These are phyloP conservation scores for Ophiocordyceps australis DNA, from an alignment of 2,329 filamentous ascomycete species.

Conservation along the genomic window DNA sequence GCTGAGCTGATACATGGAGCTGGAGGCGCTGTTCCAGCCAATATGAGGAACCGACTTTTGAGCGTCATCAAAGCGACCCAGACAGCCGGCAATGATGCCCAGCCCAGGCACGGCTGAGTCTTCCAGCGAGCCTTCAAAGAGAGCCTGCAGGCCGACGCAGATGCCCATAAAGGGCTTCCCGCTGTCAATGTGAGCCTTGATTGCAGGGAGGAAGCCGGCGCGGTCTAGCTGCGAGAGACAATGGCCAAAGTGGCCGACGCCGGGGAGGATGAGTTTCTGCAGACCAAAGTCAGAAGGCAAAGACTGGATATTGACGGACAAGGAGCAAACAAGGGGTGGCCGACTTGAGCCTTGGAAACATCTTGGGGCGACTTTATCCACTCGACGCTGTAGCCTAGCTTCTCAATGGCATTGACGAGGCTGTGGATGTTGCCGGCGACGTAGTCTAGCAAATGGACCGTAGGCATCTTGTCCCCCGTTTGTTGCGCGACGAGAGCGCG, in stretches of 20 bases:
- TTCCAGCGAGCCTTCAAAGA: slow-evolving; percentile 77
- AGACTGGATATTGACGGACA: no score
- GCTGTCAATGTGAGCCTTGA: slow-evolving; percentile 63
- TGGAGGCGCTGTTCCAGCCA: slow-evolving; percentile 78
- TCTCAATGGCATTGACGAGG: slow-evolving; percentile 93
- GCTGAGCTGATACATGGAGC: slow-evolving; percentile 55
- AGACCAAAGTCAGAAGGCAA: not conserved
- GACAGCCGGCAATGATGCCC: slow-evolving; percentile 49
- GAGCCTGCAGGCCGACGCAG: slow-evolving; percentile 81
- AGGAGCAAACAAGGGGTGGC: not conserved
- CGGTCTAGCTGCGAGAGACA: slow-evolving; percentile 71
- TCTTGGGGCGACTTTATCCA: slow-evolving; percentile 81
- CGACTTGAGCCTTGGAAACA: slow-evolving; percentile 66
- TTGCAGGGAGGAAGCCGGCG: slow-evolving; percentile 69
- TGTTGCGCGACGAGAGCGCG: not conserved
- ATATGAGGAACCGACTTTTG: slow-evolving; percentile 95
- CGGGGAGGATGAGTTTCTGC: slow-evolving; percentile 84
- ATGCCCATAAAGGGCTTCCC: slow-evolving; percentile 99
- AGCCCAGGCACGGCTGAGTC: slow-evolving; percentile 55
- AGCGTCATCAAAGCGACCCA: slow-evolving; percentile 59
- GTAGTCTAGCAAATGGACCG: slow-evolving; percentile 67
- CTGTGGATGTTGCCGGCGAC: slow-evolving; percentile 94
- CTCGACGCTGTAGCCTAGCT: slow-evolving; percentile 79
- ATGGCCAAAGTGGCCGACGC: slow-evolving; percentile 95
- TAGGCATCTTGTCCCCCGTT: slow-evolving; percentile 40